Base-by-base conservation (phyloP, 371 early-diverging fungal species). In the Syncephalastrum contaminatum region DNA sequence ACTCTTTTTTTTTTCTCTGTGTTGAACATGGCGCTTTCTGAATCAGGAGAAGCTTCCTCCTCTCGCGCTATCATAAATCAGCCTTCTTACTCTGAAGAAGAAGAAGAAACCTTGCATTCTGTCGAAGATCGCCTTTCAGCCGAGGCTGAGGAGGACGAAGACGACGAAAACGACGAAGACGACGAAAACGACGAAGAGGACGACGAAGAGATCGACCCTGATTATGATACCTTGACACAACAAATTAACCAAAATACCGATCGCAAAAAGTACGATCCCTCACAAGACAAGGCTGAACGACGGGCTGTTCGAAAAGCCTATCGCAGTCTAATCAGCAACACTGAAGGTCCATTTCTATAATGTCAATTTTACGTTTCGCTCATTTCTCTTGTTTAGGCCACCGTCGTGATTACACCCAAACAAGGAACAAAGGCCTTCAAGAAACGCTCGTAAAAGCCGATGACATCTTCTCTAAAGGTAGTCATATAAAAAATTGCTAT, bases 371-470 rank as follows among this genome's bases (percentile, higher is more conserved):
- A 3, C 22, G 20, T 19, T 30, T 3, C 5, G 8, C 40, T 36
- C 13, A 19, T 43, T 8, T 54, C 13, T 13, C 4, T 24, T n/a
- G 4, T 6, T 20, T 45, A 79, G 78, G 74, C 53, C 63, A 69
- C 21, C 63, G 75, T n/a, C 75, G 81, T 40, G 83, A 85, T 30
- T 70, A 81, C 42, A 61, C 80, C 22, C 63, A 76, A 0, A 73
- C 77, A n/a, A 62, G 64, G 15, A 71, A 70, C 22, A 68, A 70
- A 44, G 75, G 76, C 13, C 64, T 87, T 15, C 40, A 72, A 43
- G 67, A 69, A 14, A 81, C 72, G 15, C 48, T 88, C 20, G 72
- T 67, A 36, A 71, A 76, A 16, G 85, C 88, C 4, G 87, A 90
- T 52, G 62, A 53, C 7, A 64, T 90, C 4, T 86, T 75, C 59